Base-by-base conservation (phyloP, 2,329 filamentous ascomycete genomes). In the Phoma sp. region DNA sequence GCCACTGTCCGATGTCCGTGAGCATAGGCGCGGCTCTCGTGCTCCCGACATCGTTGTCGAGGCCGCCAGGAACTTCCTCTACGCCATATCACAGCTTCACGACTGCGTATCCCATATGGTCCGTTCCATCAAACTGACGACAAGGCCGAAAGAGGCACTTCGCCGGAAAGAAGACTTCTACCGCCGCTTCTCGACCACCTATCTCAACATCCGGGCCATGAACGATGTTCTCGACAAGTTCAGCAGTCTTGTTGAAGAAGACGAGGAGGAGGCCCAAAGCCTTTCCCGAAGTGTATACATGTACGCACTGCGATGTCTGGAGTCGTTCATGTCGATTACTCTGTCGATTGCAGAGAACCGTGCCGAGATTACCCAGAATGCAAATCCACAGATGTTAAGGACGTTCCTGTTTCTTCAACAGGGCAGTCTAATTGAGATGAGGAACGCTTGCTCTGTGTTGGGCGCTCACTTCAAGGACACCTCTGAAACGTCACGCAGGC, bases 371-470 rank as follows among this genome's bases (percentile, higher is more conserved):
- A 77, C 84, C n/a, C 75, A 80, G 39, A 78, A 82, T 42, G 80
- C 80, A 4, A 84, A 87, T 60, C 76, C 81, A 6, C 80, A 82
- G 51, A 83, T 86, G 58, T 74, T 87, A 45, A 82, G 85, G 21
- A 84, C 81, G 14, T 76, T 86, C 36, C 79, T 88, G 72, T 77
- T 86, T 29, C 79, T 84, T 58, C 78, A 86, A 29, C 85, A 84
- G 61, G 81, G 81, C 40, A 83, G 83, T 57, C 68, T 86, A 42
- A 72, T 84, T 38, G 85, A 87, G 67, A 76, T 85, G 54, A 81
- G 83, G 43, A 87, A 87, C 66, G 82, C 84, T 33, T 84, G 83
- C 65, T 74, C 77, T 18, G 76, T 79, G 47, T 75, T 87, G 42
- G 80, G 81, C 12, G 72, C 70, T 5, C 67, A 74, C 20, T 75